Evolutionary conservation across 345 rosid genomes (phyloP), one percentile per base, ranked within the genome.

Genomic region (Trapa bicornis): DNA sequence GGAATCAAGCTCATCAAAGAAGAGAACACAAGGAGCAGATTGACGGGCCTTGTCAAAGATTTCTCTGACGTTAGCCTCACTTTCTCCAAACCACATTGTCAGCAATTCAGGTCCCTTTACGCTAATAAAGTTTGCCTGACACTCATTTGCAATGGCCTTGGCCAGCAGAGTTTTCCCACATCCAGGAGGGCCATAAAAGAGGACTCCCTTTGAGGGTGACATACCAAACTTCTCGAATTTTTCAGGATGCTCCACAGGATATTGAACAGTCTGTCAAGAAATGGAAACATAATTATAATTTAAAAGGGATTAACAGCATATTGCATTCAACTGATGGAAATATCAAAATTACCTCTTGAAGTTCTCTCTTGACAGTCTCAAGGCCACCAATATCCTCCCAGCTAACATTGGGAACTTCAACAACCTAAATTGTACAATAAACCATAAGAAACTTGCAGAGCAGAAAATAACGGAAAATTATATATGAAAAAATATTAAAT

Each of bases 171-270:
- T 92, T 76, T 92, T 92, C 37, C 98, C 98, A 67, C 97, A 92
- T 39, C 97, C 98, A 38, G 97, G 98, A 72, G 97, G 97, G 32
- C 98, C 98, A 64, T 89, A 92, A 83, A 92, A 89, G 32, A 89
- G 86, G 37, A 92, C 98, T 61, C 98, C 98, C 82, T 89, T 92
- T 4, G 97, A 92, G 50, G 97, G 98, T 62, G 96, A 89, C 98
- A 92, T 92, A 48, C 96, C 98, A 64, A 92, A 92, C 78, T 92
- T 92, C 76, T 92, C 98, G 53, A 92, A 89, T 68, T 92, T 92
- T 81, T 92, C 96, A 12, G 98, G 98, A 75, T 92, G 98, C 87
- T 92, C 96, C 79, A 92, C 98, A 4, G 98, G 98, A 73, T 92
- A 92, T 75, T 92, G 98, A 76, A 92, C 98, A 76, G 98, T 92